A percentile compares a stretch with the other conserved stretches of the same genome.
These are phyloP conservation scores for Fusarium sp. DNA, from an alignment of 2,329 filamentous ascomycete genomes.

Conservation along the genomic window DNA sequence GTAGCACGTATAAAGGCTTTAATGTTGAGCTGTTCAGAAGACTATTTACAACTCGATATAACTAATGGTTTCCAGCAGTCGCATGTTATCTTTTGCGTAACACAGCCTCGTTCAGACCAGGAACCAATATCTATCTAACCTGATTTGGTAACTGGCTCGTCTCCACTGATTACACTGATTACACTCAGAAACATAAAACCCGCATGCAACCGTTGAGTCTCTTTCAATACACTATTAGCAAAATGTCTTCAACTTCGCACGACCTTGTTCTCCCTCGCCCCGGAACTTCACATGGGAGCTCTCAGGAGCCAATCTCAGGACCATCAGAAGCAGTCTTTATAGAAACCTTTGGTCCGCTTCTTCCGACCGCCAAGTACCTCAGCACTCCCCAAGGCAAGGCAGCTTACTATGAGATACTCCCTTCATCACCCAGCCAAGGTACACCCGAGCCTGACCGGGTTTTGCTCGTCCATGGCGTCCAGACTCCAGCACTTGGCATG, in stretches of 20 bases:
- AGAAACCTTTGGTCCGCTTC: slow-evolving; percentile 53
- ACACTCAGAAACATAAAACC: neutral
- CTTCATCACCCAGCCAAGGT: slow-evolving; percentile 1
- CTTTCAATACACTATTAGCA: neutral
- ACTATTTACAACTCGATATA: too few relatives aligned
- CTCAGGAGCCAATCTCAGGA: slow-evolving; percentile 47
- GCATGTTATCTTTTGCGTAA: too few relatives aligned
- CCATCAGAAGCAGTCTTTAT: slow-evolving; percentile 55
- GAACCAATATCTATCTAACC: too few relatives aligned
- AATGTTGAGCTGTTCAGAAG: too few relatives aligned
- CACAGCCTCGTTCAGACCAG: too few relatives aligned
- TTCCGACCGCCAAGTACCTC: slow-evolving; percentile 55
- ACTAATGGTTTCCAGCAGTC: too few relatives aligned
- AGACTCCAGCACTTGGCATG: slow-evolving; percentile 64
- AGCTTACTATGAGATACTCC: slow-evolving; percentile 56
- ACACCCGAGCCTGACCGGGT: slow-evolving; percentile 46
- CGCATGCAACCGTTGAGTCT: neutral
- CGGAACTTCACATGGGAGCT: neutral
- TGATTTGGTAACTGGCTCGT: too few relatives aligned
- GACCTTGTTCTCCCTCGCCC: slow-evolving; percentile 22
- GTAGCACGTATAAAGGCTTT: too few relatives aligned
- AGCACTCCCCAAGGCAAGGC: slow-evolving; percentile 51
- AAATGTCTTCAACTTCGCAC: neutral
- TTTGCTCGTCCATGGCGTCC: slow-evolving; percentile 63
- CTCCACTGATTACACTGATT: neutral